A percentile compares a stretch with the other conserved stretches of the same genome.
These are phyloP conservation scores for Hericium coralloides DNA, from an alignment of 768 basidiomycete genomes.

Conservation along the genomic window DNA sequence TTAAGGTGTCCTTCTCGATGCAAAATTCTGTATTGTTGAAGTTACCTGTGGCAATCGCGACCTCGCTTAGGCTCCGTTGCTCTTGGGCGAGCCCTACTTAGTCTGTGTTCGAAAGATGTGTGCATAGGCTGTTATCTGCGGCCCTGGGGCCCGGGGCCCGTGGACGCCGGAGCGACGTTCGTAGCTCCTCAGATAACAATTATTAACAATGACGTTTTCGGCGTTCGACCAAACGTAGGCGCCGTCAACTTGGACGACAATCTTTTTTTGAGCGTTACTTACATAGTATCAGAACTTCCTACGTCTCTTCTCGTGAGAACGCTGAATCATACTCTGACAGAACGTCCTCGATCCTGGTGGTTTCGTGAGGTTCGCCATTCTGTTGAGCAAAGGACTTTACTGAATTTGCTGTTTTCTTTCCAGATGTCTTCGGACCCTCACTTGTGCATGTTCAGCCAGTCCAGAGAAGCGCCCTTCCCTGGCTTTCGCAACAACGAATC, in stretches of 20 bases:
- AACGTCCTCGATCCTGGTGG: neutral
- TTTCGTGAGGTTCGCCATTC: neutral
- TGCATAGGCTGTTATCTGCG: too few species aligned
- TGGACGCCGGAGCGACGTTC: too few species aligned
- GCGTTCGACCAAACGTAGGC: neutral
- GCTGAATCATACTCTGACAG: neutral
- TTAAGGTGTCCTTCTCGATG: too few species aligned
- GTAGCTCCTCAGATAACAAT: too few species aligned
- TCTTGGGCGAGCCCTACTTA: too few species aligned
- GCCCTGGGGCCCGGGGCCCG: too few species aligned
- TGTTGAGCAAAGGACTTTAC: neutral
- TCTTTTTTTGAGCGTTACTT: neutral
- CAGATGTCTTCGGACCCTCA: neutral
- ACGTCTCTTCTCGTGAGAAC: neutral
- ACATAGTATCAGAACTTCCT: neutral
- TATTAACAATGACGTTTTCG: neutral
- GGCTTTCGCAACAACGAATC: neutral
- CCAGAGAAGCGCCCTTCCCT: neutral
- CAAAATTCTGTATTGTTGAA: too few species aligned
- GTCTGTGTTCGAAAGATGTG: too few species aligned
- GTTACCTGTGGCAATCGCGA: too few species aligned
- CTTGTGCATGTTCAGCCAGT: too few species aligned
- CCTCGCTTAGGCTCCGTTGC: too few species aligned
- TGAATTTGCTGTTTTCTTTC: neutral
- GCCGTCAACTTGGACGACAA: neutral